Conservation (phyloP, 306 rosid genomes). For the Geum urbanum region DNA sequence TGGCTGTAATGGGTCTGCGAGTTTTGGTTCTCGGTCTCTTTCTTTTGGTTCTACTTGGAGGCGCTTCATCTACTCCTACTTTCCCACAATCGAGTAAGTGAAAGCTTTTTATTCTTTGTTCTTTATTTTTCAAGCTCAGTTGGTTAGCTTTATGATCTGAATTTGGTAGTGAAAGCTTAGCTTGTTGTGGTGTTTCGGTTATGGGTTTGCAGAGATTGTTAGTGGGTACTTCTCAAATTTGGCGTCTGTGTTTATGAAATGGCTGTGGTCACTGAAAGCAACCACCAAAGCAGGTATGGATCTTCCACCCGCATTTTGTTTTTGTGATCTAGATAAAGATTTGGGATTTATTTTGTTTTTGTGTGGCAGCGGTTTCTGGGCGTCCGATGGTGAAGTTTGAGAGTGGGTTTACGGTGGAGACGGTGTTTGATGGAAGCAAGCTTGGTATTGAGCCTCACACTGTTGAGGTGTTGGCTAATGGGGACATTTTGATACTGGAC, state of each 20-base stretch:
- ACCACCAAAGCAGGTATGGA: constrained; percentile 70
- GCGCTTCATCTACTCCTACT: constrained; percentile 48
- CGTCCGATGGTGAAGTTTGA: constrained; percentile 88
- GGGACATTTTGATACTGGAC: constrained; percentile 85
- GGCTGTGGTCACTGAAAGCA: constrained; percentile 76
- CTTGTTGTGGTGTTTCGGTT: background rate
- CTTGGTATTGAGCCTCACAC: constrained; percentile 91
- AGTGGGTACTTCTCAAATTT: constrained; percentile 67
- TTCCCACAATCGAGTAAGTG: constrained; percentile 68
- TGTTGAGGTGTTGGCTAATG: constrained; percentile 70
- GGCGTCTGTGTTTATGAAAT: constrained; percentile 57
- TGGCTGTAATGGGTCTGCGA: constrained; percentile 46
- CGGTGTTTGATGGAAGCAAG: constrained; percentile 96
- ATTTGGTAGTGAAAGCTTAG: constrained; percentile 18
- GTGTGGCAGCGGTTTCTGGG: constrained; percentile 52
- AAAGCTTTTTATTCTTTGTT: no score
- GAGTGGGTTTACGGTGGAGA: constrained; percentile 86
- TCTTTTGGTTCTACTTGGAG: constrained; percentile 42
- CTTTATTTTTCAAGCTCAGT: background rate
- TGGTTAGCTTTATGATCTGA: constrained; percentile 20
- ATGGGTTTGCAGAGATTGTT: constrained; percentile 49
- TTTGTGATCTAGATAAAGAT: constrained; percentile 20
- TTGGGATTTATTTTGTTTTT: constrained; percentile 5
- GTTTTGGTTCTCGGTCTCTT: constrained; percentile 32
- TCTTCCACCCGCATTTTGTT: constrained; percentile 30